Evolutionary conservation across 805 yeast genomes (phyloP), one percentile per base, ranked within the genome.

Genomic region (Wickerhamiella brachini): DNA sequence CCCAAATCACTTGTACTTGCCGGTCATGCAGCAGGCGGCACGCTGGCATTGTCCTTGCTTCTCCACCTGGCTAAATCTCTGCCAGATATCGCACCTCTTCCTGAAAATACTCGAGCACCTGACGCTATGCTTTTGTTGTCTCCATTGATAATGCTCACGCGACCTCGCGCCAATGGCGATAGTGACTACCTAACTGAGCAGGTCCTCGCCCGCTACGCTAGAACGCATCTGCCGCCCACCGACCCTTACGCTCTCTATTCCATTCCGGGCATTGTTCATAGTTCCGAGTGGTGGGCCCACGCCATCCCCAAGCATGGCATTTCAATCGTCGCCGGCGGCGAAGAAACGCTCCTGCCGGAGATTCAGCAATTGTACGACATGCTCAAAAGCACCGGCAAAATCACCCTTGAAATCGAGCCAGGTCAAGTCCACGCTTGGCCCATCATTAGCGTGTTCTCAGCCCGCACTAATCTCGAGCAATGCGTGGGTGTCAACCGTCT

Each of bases 1-100:
- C 67, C 67, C 0, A 47, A 51, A 0, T 60, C 74, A 1, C 63
- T 63, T 22, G 60, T 72, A 3, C 45, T 73, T 4, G 57, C 66
- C 47, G 80, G 80, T 0, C 79, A 76, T 49, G 74, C 79, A 0
- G 60, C 68, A 3, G 80, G 81, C 1, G 79, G 74, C 0, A 71
- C 70, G n/a, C 53, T 73, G 39, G 62, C 65, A 2, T 53, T 74
- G 46, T 57, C 71, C 12, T 56, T 71, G 49, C 50, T 74, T 48
- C 62, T 71, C 18, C 71, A 69, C 54, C 58, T 68, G 29, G 61
- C 65, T n/a, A 43, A 56, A n/a, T 72, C 75, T 0, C 54, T 56
- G 17, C 59, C 57, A 26, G 55, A 45, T 2, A 53, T 54, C 8
- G 47, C 54, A 1, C 49, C 49, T 50, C 34, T 34, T 2, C 50